Conservation (phyloP, 1,284 basidiomycete genomes). For the Trametes pubescens region DNA sequence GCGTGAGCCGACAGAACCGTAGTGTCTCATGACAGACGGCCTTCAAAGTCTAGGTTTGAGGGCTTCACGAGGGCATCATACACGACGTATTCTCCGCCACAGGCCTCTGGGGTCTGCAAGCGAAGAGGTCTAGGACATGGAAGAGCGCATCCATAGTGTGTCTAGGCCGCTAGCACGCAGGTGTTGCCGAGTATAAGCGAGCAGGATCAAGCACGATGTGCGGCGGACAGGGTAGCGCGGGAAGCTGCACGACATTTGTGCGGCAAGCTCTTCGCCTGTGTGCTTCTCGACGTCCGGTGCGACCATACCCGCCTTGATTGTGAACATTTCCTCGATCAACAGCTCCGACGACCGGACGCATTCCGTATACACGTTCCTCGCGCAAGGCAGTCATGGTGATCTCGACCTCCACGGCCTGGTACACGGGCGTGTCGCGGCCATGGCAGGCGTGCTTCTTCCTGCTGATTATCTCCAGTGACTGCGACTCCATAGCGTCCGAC, state of each 20-base stretch:
- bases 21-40: slow-evolving; percentile 43
- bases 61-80: slow-evolving; percentile 41
- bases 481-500: too few relatives aligned
- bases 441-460: too few relatives aligned
- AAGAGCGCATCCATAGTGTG: slow-evolving; percentile 38
- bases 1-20: slow-evolving; percentile 29
- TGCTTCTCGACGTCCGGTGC: slow-evolving; percentile 36
- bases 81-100: slow-evolving; percentile 30
- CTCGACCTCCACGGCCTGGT: too few relatives aligned
- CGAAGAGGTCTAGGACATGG: slow-evolving; percentile 39
- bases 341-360: too few relatives aligned
- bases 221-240: background rate
- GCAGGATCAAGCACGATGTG: slow-evolving; percentile 33
- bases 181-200: slow-evolving; percentile 6
- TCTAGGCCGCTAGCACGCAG: slow-evolving; percentile 31
- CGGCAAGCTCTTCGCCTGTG: slow-evolving; percentile 38
- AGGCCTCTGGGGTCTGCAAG: slow-evolving; percentile 33
- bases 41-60: slow-evolving; percentile 38
- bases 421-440: too few relatives aligned
- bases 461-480: too few relatives aligned
- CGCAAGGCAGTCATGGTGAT: too few relatives aligned
- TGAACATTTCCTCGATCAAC: background rate
- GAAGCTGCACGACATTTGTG: slow-evolving; percentile 38
- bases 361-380: background rate
- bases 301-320: slow-evolving; percentile 38